A percentile compares a stretch with the other conserved stretches of the same genome.
phyloP scores from a whole-genome alignment of 139 green algal species.

The Eudorina sp. region DNA sequence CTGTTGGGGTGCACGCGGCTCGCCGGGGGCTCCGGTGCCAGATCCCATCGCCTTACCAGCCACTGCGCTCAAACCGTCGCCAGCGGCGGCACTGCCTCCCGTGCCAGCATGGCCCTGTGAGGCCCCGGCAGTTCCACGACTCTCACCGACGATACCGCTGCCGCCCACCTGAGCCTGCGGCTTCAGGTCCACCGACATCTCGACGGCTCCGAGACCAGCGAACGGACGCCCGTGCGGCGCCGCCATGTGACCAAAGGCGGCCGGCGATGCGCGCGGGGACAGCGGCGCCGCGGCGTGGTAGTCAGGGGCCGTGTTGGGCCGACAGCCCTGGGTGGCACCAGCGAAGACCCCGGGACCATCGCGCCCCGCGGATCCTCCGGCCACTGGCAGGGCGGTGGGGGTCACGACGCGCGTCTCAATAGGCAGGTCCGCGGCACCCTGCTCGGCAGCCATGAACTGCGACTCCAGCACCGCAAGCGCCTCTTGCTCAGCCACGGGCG shows the following conservation, averaged over 20 bases:
- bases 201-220: not conserved
- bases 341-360: not conserved
- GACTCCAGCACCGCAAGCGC: not conserved
- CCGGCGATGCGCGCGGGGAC: not conserved
- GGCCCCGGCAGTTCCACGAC: too few relatives aligned
- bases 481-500: not conserved
- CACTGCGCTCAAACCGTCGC: too few relatives aligned
- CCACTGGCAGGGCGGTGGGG: not conserved
- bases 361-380: not conserved
- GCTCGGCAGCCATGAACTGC: constrained; percentile 39
- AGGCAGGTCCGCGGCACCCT: constrained; percentile 16
- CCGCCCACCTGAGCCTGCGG: too few relatives aligned
- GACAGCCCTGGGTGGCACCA: not conserved
- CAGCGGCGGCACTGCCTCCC: not conserved
- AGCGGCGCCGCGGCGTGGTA: not conserved
- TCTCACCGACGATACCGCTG: not conserved
- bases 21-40: too few relatives aligned
- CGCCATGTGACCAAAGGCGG: not conserved
- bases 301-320: not conserved
- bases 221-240: not conserved
- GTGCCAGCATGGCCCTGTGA: too few relatives aligned
- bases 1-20: too few relatives aligned
- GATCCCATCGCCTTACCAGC: too few relatives aligned
- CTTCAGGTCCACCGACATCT: too few relatives aligned
- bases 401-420: constrained; percentile 16